Conservation (phyloP, 768 basidiomycete species). For the Mycena belliarum region DNA sequence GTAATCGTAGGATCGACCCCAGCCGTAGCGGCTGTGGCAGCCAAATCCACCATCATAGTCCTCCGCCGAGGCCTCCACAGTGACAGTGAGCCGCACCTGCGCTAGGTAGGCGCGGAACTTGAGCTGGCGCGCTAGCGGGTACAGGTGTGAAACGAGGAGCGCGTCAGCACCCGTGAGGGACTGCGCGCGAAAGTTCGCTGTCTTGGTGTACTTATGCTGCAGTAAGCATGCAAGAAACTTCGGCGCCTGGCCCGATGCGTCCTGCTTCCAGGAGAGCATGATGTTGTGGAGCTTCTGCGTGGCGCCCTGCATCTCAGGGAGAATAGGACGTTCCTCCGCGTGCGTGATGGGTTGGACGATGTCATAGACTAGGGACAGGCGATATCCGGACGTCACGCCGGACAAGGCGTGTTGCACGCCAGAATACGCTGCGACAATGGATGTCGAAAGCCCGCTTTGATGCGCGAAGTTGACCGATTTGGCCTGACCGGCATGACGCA, state of each 20-base stretch:
- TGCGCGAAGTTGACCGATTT: constrained; percentile 13
- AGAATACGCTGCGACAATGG: constrained; percentile 18
- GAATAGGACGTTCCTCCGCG: background rate
- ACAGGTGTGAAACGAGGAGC: constrained; percentile 18
- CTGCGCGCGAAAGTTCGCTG: constrained; percentile 10
- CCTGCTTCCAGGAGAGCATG: constrained; percentile 22
- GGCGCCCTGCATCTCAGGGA: constrained; percentile 20
- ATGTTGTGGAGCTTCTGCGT: constrained; percentile 12
- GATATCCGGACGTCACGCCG: constrained; percentile 12
- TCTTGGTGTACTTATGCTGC: constrained; percentile 6
- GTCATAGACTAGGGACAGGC: constrained; percentile 17
- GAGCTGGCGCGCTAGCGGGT: constrained; percentile 18
- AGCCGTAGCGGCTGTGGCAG: background rate
- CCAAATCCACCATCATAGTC: background rate
- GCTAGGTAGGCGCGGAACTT: constrained; percentile 20
- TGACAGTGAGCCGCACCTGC: background rate
- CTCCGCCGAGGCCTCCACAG: background rate
- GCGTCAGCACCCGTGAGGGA: constrained; percentile 19
- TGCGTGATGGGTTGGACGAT: constrained; percentile 14
- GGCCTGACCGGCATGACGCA: constrained; percentile 10
- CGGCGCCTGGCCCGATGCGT: constrained; percentile 4
- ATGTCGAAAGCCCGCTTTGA: constrained; percentile 11
- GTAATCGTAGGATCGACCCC: background rate
- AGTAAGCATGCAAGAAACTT: constrained; percentile 12
- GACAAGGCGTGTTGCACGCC: constrained; percentile 16